Evolutionary conservation across 75 land plant genomes (phyloP), one percentile per base, ranked within the genome.

Genomic region (Pinus albicaulis): DNA sequence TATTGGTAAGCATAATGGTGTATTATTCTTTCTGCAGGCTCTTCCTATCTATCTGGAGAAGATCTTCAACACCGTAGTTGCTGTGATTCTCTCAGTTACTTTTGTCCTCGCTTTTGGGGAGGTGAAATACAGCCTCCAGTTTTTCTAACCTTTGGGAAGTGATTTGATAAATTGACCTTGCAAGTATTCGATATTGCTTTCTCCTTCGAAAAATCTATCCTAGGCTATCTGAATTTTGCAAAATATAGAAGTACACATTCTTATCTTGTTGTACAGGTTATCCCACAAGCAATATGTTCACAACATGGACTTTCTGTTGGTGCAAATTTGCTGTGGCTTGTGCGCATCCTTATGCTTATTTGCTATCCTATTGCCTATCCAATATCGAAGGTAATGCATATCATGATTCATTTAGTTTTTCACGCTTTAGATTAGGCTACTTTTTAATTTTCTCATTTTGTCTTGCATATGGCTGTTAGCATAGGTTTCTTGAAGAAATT

Each of bases 21-120:
- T 12, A 14, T 77, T 71, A 12, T 4, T 16, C 17, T 36, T 65
- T 74, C 20, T 79, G 76, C 83, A 83, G 85, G 83, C 85, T 59
- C 73, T 83, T 24, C 85, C 85, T 10, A 82, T 83, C 22, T 80
- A 75, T 55, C 62, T 83, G 65, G 85, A 83, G 65, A 83, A 83
- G 34, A 83, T 83, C 78, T 80, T 83, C 34, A 74, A 65, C 74
- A 68, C 82, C 20, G 31, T 80, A 20, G 78, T 77, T 22, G 85
- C 85, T 31, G 85, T 83, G 15, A 75, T 83, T 38, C 74, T 83
- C 15, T 83, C 85, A 19, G 85, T 83, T 16, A 83, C 85, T 28
- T 83, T 83, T 59, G 85, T 83, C 28, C 85, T 83, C n/a, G 82
- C 82, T 41, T 83, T 83, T 80, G 85, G 85, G 53, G 85, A 83